phyloP scores from a whole-genome alignment of 768 basidiomycete species.

The Mycena vulgaris region DNA sequence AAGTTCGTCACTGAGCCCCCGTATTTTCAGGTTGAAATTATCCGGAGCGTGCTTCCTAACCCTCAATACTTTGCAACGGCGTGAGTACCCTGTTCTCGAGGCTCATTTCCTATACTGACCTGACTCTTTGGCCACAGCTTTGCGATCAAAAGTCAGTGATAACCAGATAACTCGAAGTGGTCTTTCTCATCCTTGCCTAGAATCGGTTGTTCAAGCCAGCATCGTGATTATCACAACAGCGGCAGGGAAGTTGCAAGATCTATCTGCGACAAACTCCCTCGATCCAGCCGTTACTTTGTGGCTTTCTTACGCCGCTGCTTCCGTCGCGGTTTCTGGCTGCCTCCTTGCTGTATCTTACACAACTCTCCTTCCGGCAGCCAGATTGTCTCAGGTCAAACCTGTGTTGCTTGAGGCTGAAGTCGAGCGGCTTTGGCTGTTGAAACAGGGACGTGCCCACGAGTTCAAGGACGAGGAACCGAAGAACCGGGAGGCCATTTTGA shows the following conservation, averaged over 20 bases:
- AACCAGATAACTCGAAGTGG: too few relatives aligned
- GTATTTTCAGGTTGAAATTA: slow-evolving; percentile 55
- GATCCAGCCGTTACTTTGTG: slow-evolving; percentile 55
- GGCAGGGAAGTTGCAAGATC: slow-evolving; percentile 58
- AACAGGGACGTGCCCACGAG: not conserved
- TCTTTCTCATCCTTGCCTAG: slow-evolving; percentile 42
- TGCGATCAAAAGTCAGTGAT: not conserved
- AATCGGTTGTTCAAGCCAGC: slow-evolving; percentile 59
- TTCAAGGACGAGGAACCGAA: slow-evolving; percentile 37
- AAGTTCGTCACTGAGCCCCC: slow-evolving; percentile 48
- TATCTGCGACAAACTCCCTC: slow-evolving; percentile 51
- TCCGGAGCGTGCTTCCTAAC: slow-evolving; percentile 58
- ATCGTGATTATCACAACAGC: slow-evolving; percentile 61
- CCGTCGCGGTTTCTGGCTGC: slow-evolving; percentile 51
- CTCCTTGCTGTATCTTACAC: slow-evolving; percentile 48
- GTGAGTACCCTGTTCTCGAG: slow-evolving; percentile 41
- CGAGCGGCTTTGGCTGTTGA: slow-evolving; percentile 42
- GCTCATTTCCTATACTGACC: not conserved
- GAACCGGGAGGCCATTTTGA: slow-evolving; percentile 49
- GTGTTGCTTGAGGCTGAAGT: slow-evolving; percentile 47
- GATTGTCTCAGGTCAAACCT: slow-evolving; percentile 55
- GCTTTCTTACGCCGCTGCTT: slow-evolving; percentile 57
- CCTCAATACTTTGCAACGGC: slow-evolving; percentile 59
- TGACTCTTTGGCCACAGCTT: not conserved
- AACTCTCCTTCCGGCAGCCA: slow-evolving; percentile 54